These are phyloP conservation scores for Nitzschia sp. DNA, from an alignment of 108 stramenopile species.

Conservation along the genomic window DNA sequence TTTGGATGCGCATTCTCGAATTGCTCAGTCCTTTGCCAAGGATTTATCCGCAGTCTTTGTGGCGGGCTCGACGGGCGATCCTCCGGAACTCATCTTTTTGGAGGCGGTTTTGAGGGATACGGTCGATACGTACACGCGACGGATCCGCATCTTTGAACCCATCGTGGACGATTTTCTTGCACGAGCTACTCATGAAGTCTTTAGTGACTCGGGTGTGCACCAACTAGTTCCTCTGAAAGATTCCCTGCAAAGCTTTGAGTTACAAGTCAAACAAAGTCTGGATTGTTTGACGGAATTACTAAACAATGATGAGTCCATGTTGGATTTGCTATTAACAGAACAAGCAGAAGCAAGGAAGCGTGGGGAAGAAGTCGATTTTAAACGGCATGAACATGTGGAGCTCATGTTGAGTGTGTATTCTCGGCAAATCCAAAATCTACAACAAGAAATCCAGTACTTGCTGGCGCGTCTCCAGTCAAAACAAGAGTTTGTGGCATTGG, in stretches of 20 bases:
- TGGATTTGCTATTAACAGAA: slow-evolving; percentile 78
- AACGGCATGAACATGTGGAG: slow-evolving; percentile 75
- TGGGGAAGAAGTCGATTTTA: slow-evolving; percentile 48
- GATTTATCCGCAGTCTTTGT: slow-evolving; percentile 37
- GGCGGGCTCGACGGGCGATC: slow-evolving; percentile 27
- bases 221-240: slow-evolving; percentile 83
- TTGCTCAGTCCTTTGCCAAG: slow-evolving; percentile 44
- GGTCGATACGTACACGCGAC: slow-evolving; percentile 69
- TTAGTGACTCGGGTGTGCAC: slow-evolving; percentile 63
- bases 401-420: slow-evolving; percentile 84
- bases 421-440: slow-evolving; percentile 62
- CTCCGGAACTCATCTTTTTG: slow-evolving; percentile 78
- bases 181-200: slow-evolving; percentile 63
- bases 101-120: slow-evolving; percentile 81
- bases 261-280: slow-evolving; percentile 70
- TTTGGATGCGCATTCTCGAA: slow-evolving; percentile 75
- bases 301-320: slow-evolving; percentile 83
- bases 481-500: slow-evolving; percentile 81
- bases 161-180: slow-evolving; percentile 78
- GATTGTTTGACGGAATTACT: slow-evolving; percentile 71
- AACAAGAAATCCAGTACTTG: slow-evolving; percentile 70
- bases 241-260: slow-evolving; percentile 78
- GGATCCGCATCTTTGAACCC: slow-evolving; percentile 83
- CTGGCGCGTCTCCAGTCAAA: slow-evolving; percentile 77
- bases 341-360: slow-evolving; percentile 50